Evolutionary conservation across 805 yeast genomes (phyloP).

Genomic region (Saccharomycopsis babjevae): DNA sequence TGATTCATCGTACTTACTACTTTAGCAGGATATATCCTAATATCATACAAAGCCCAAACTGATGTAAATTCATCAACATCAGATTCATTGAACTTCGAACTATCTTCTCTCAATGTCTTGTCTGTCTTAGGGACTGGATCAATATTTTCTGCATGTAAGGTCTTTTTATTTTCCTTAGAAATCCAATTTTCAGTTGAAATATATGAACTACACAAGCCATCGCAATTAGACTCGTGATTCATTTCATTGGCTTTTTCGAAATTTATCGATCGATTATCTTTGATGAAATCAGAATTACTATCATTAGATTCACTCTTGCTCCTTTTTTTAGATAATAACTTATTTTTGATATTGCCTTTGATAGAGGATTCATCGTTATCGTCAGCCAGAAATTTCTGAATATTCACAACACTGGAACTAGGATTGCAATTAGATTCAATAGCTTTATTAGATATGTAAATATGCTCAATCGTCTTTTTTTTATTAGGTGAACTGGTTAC

Average conservation of each 20-base stretch:
- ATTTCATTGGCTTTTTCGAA: no score
- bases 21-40: slow-evolving; percentile 42
- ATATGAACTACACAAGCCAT: no score
- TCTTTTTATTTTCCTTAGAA: not conserved
- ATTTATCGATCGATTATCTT: no score
- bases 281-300: no score
- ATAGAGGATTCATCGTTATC: not conserved
- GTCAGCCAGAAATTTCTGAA: not conserved
- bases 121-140: not conserved
- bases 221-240: no score
- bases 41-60: slow-evolving; percentile 45
- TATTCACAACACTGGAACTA: not conserved
- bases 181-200: no score
- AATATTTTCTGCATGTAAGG: not conserved
- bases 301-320: no score
- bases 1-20: slow-evolving; percentile 22
- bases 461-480: not conserved
- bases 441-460: not conserved
- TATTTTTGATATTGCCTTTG: no score
- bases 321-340: no score
- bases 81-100: not conserved
- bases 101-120: not conserved
- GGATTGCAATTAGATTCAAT: not conserved
- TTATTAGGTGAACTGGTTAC: not conserved
- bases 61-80: not conserved